Base-by-base conservation (phyloP, 768 basidiomycete genomes). In the Boletus rex-veris region DNA sequence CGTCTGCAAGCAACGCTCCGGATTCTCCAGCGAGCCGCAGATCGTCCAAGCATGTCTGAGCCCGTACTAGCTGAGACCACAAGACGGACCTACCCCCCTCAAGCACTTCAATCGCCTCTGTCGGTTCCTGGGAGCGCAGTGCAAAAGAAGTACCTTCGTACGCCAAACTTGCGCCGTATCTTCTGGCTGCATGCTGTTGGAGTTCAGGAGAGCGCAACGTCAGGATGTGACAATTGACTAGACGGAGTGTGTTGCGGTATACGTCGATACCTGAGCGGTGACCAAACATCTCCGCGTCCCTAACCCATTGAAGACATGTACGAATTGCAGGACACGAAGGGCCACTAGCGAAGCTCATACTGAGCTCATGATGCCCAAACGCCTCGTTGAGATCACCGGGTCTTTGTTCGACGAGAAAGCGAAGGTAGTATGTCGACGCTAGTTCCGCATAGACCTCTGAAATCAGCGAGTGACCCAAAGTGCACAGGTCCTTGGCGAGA, bases 1-100 rank as follows among this genome's bases (percentile, higher is more conserved):
- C 55, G 18, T 66, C 55, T 26, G 60, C 60, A 48, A 61, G 52
- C 8, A 60, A 55, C 18, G 42, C 31, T 0, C 57, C 68, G 8
- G 58, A 50, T 15, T 60, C 50, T 14, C 66, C 64, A 14, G 42
- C 52, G 33, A 48, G 49, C 31, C 64, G 64, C 35, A 73, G 45
- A 16, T 63, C 61, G 26, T 71, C 69, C 51, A 71, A 46, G 31
- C 58, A 50, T 7, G 64, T 65, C 31, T 58, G 60, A 8, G 47
- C 62, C 18, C 64, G 67, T 45, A 59, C 66, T 1, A 68, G 53
- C 35, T 74, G 73, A 15, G 60, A 56, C 74, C 73, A 75, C 47
- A 74, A 30, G 8, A 72, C n/a, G 5, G 66, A 66, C 15, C 74
- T 61, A 4, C 69, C 73, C 12, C 53, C 49, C 43, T 74, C 73